Conservation (phyloP, 1,139 yeast genomes). For the Diutina mesorugosa region DNA sequence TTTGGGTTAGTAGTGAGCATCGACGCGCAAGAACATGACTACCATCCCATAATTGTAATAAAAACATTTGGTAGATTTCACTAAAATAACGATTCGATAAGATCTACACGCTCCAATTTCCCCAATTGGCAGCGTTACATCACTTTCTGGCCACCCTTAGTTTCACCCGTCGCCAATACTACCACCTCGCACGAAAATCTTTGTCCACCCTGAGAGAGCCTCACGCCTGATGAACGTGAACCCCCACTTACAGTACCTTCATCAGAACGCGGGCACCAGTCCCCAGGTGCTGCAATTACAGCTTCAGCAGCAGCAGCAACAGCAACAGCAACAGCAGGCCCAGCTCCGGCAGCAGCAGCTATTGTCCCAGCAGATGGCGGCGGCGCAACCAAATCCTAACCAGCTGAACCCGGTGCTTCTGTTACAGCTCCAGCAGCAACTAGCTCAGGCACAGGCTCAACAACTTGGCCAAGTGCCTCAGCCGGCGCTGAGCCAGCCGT, state of each 20-base stretch:
- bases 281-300: slow-evolving; percentile 29
- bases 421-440: slow-evolving; percentile 16
- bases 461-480: slow-evolving; percentile 5
- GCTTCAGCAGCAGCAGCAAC: slow-evolving; percentile 17
- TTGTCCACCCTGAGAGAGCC: not conserved
- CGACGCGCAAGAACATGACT: no score
- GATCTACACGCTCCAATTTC: no score
- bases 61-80: no score
- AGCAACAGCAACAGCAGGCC: slow-evolving; percentile 13
- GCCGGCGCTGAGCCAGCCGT: slow-evolving; percentile 3
- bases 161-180: not conserved
- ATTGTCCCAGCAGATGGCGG: slow-evolving; percentile 11
- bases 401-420: slow-evolving; percentile 19
- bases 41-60: no score
- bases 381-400: slow-evolving; percentile 6
- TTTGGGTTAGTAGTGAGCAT: no score
- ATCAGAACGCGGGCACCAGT: slow-evolving; percentile 12
- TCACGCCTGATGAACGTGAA: slow-evolving; percentile 15
- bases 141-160: not conserved
- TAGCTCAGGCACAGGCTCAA: slow-evolving; percentile 7
- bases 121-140: no score
- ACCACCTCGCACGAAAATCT: not conserved
- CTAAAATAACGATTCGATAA: no score
- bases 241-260: slow-evolving; percentile 34
- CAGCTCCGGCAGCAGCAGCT: slow-evolving; percentile 19